Evolutionary conservation across 306 rosid species (phyloP).

Genomic region (Cicer cuneatum): DNA sequence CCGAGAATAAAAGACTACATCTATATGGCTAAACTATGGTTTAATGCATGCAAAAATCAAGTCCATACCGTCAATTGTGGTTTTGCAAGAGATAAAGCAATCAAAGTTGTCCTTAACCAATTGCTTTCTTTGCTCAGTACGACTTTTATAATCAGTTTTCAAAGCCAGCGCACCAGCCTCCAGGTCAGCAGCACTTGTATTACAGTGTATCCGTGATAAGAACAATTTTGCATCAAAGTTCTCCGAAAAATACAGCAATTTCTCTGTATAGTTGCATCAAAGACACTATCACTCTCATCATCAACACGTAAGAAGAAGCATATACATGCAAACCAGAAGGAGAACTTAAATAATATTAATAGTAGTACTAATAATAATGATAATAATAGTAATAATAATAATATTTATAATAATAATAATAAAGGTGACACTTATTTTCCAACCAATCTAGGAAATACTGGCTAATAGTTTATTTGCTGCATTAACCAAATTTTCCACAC

Average conservation of each 20-base stretch:
- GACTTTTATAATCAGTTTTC: conserved; percentile 90
- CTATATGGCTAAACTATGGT: conserved; percentile 29
- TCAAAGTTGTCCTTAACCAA: conserved; percentile 98
- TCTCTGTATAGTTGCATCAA: conserved; percentile 69
- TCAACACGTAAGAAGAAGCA: conserved; percentile 37
- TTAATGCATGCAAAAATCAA: conserved; percentile 43
- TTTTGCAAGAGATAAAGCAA: conserved; percentile 98
- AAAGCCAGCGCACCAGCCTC: conserved; percentile 87
- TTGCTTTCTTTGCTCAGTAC: conserved; percentile 91
- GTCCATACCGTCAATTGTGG: conserved; percentile 92
- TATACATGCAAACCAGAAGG: conserved; percentile 17
- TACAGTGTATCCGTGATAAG: conserved; percentile 84
- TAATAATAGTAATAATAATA: not conserved
- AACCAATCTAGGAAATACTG: conserved; percentile 40
- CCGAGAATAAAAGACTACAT: conserved; percentile 30
- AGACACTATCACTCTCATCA: conserved; percentile 42
- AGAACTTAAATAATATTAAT: conserved; percentile 9
- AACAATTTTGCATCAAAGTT: conserved; percentile 87
- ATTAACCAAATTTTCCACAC: conserved; percentile 17
- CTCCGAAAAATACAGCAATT: conserved; percentile 89
- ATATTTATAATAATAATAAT: not conserved
- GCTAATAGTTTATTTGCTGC: conserved; percentile 16
- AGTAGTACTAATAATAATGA: not conserved
- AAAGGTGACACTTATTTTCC: conserved; percentile 28
- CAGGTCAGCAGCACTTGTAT: conserved; percentile 81